Base-by-base conservation (phyloP, 129 eudicot species). In the Centella asiatica region DNA sequence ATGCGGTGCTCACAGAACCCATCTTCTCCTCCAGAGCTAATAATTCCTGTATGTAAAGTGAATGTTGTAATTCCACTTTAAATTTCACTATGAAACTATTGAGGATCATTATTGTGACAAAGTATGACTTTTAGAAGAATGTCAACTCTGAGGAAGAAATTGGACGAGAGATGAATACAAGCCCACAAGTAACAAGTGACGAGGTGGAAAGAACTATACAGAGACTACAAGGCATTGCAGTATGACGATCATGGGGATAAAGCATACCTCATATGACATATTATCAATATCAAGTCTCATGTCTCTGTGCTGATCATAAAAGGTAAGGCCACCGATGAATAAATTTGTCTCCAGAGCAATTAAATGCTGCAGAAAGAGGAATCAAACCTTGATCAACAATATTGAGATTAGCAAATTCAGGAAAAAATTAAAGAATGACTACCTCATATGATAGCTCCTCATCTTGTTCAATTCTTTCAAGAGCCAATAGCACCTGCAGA, bases 261-360 rank as follows among this genome's bases (percentile, higher is more conserved):
- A 33, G 66, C 83, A 20, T 36, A 92, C 98, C 94, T 92, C 98
- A 70, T 92, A 92, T n/a, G 98, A 81, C 98, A 92, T 87, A 86
- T 74, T 84, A 78, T 92, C 98, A 45, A 92, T 92, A 66, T 92
- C 98, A 57, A 92, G 69, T 72, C 98, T 81, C 95, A 92, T 84
- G 78, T 84, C 94, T 31, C 94, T 80, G 63, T 92, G 95, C 56
- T 81, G 95, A 71, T 92, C 98, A 74, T 77, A 78, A 37, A 84
- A 76, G 64, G 51, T 72, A 52, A 86, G 78, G 51, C 87, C 84
- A 53, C 90, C 78, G 29, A 87, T 73, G 64, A 84, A 74, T 53
- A 84, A 64, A 75, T 83, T 90, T 19, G 80, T 76, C 73, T 87
- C 97, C 48, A 86, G 64, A 28, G 87, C 77, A 59, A 81, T 74